Evolutionary conservation across 2,329 filamentous ascomycete genomes (phyloP).

Genomic region (Aspergillus sp.): DNA sequence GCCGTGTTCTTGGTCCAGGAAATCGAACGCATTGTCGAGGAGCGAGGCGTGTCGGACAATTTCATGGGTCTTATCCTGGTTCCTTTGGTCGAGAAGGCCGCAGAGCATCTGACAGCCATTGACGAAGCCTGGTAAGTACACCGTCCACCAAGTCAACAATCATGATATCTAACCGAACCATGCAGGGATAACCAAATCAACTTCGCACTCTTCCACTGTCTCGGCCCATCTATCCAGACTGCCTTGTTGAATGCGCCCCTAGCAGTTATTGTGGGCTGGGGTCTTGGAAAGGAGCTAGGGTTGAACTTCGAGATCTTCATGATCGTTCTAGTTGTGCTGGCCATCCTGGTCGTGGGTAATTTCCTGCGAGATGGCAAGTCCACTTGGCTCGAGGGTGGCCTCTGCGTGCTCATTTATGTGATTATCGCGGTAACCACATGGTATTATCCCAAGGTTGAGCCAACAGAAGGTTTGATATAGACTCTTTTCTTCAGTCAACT

Average conservation of each 20-base stretch:
- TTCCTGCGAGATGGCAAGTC: conserved; percentile 83
- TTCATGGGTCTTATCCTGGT: conserved; percentile 70
- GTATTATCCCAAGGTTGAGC: conserved; percentile 52
- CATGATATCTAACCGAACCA: neutral
- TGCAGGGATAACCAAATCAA: conserved; percentile 58
- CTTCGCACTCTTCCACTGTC: conserved; percentile 75
- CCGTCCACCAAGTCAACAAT: neutral
- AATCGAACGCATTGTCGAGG: conserved; percentile 56
- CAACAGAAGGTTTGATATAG: neutral
- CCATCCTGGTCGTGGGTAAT: conserved; percentile 79
- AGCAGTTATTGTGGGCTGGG: conserved; percentile 78
- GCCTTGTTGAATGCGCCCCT: conserved; percentile 81
- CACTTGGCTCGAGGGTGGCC: conserved; percentile 80
- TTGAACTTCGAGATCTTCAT: conserved; percentile 86
- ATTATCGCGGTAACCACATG: conserved; percentile 57
- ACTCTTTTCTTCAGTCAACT: neutral
- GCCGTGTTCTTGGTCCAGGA: conserved; percentile 67
- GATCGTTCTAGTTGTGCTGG: conserved; percentile 70
- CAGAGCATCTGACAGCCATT: conserved; percentile 75
- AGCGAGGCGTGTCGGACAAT: conserved; percentile 47
- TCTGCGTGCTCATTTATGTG: conserved; percentile 63
- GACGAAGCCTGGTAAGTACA: conserved; percentile 68
- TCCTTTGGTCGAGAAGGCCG: conserved; percentile 74
- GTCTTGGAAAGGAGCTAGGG: conserved; percentile 62
- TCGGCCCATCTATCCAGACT: conserved; percentile 83